Evolutionary conservation across 345 rosid species (phyloP).

Genomic region (Eucalyptus curtisii): DNA sequence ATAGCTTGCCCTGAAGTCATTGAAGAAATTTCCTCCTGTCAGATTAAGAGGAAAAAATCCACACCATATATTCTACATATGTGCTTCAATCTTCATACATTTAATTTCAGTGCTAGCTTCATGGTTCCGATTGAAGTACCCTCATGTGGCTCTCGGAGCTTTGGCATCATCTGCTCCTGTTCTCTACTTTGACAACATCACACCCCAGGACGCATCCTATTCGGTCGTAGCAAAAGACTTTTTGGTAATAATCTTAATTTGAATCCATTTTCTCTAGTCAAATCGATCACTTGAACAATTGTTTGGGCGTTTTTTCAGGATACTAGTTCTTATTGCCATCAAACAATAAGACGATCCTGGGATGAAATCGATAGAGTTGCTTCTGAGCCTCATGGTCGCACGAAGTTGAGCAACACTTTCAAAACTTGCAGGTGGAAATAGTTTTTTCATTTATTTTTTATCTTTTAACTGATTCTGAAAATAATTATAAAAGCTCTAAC

Average conservation of each 20-base stretch:
- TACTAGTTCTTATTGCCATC: background rate
- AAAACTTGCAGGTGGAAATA: background rate
- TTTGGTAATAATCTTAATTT: background rate
- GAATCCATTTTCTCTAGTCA: background rate
- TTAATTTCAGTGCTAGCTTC: constrained; percentile 61
- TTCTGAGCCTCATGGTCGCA: background rate
- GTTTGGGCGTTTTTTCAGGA: background rate
- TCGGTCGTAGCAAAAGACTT: background rate
- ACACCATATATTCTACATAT: background rate
- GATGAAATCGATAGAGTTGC: background rate
- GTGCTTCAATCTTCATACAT: background rate
- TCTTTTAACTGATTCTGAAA: background rate
- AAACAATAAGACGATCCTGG: background rate
- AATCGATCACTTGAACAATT: background rate
- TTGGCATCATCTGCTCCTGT: constrained; percentile 69
- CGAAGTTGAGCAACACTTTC: background rate
- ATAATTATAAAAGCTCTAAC: background rate
- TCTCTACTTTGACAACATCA: constrained; percentile 42
- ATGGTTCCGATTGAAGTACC: constrained; percentile 75
- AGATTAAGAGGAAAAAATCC: background rate
- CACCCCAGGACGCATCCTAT: background rate
- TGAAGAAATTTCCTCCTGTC: background rate
- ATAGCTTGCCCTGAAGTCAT: background rate
- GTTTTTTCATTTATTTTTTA: background rate
- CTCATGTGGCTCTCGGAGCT: constrained; percentile 66